Percentiles rank a stretch among this genome's conserved stretches.
Evolutionary conservation across 805 yeast species (phyloP).

Genomic region (Zygoascus flipseniorum): DNA sequence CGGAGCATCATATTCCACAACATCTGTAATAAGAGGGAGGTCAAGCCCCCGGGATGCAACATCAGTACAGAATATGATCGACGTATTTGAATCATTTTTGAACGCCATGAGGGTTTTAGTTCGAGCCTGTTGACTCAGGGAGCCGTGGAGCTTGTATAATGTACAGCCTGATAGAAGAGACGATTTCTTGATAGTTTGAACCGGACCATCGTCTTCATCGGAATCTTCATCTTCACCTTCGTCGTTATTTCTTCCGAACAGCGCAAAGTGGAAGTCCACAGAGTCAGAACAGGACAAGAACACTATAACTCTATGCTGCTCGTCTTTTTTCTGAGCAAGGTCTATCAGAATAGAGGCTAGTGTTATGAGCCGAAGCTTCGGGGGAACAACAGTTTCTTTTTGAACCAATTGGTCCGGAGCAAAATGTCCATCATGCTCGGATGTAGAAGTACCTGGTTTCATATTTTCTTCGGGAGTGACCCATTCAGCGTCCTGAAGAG

Average conservation of each 20-base stretch:
- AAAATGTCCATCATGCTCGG: constrained; percentile 21
- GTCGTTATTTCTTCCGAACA: constrained; percentile 53
- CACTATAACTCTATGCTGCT: constrained; percentile 41
- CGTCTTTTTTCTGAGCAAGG: constrained; percentile 29
- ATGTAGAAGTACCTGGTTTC: constrained; percentile 18
- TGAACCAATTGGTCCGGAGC: constrained; percentile 92
- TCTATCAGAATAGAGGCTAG: constrained; percentile 57
- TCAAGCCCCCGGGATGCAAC: constrained; percentile 97
- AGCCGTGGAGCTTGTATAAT: constrained; percentile 76
- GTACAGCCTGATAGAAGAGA: constrained; percentile 43
- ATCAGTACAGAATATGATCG: constrained; percentile 86
- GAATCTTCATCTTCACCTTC: constrained; percentile 29
- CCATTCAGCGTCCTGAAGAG: constrained; percentile 67
- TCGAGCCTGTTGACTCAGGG: constrained; percentile 75
- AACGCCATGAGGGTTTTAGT: constrained; percentile 66
- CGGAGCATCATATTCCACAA: constrained; percentile 92
- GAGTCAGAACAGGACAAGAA: constrained; percentile 93
- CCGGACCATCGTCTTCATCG: constrained; percentile 25
- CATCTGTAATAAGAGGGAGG: constrained; percentile 75
- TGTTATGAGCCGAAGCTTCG: constrained; percentile 80
- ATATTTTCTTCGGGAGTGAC: constrained; percentile 38
- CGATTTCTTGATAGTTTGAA: constrained; percentile 40
- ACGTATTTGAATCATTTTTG: constrained; percentile 21
- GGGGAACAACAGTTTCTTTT: constrained; percentile 77
- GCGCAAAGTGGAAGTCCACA: constrained; percentile 85